These are phyloP conservation scores for Pulveroboletus sp. DNA, from an alignment of 768 basidiomycete genomes.

Conservation along the genomic window DNA sequence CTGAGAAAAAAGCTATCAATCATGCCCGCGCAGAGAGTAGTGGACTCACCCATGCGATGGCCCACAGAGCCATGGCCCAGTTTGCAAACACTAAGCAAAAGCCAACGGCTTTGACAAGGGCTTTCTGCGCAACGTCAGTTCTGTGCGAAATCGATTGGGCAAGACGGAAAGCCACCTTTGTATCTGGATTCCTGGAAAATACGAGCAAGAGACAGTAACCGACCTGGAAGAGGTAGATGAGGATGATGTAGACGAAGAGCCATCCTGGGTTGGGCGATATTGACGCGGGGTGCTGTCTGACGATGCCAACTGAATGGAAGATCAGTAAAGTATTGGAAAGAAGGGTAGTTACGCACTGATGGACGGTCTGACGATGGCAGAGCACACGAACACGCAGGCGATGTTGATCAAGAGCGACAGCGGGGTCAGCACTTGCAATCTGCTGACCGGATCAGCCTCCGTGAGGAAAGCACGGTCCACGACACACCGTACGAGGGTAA, in stretches of 20 bases:
- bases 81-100: constrained; percentile 72
- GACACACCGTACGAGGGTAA: constrained; percentile 55
- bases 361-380: constrained; percentile 61
- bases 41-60: constrained; percentile 60
- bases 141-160: background rate
- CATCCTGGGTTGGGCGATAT: constrained; percentile 62
- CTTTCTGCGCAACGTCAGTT: constrained; percentile 38
- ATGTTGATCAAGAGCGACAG: constrained; percentile 80
- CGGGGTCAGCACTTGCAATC: constrained; percentile 85
- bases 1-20: constrained; percentile 30
- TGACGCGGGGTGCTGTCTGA: constrained; percentile 56
- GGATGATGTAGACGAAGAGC: constrained; percentile 57
- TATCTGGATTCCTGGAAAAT: constrained; percentile 66
- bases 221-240: constrained; percentile 63
- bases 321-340: background rate
- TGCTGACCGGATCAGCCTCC: constrained; percentile 12
- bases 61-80: constrained; percentile 77
- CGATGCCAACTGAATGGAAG: constrained; percentile 42
- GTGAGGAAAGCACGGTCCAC: background rate
- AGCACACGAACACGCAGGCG: constrained; percentile 64
- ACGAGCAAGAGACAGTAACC: constrained; percentile 83
- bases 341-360: constrained; percentile 37
- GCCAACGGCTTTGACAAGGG: constrained; percentile 78
- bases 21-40: background rate
- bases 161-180: constrained; percentile 50